Evolutionary conservation across 2,329 filamentous ascomycete species (phyloP), one percentile per base, ranked within the genome.

Genomic region (Aspergillus sojae): DNA sequence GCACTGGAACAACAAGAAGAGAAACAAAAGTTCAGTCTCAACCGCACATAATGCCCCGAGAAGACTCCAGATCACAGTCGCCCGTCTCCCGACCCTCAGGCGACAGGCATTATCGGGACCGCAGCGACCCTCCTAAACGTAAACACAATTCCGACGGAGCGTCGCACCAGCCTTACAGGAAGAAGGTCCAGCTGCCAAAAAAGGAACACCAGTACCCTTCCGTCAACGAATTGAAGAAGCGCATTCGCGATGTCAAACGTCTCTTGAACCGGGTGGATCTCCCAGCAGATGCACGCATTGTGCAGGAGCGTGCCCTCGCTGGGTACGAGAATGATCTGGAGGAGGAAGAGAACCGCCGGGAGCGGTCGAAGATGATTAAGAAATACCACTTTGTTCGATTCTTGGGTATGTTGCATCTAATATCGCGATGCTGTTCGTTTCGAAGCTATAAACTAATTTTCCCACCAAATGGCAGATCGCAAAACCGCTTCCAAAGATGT

Each of bases 341-440:
- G 19, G 79, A 82, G 28, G 80, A 82, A 61, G 79, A 82, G 61
- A 73, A 75, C 28, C 82, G 83, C 59, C 80, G 85, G 68, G 77
- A 82, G 68, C 80, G 81, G 67, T 81, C 80, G 55, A 83, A 84
- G 64, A 83, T 88, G 78, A 88, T 89, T 63, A 80, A 81, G 63
- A 84, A 83, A 71, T 90, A 88, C 72, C 87, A 89, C 72, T 88
- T 88, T 77, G 83, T 89, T n/a, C 78, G 87, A n/a, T 90, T 89
- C 71, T 83, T 89, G 65, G 87, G 79, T 80, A 72, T 45, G 72
- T 66, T 5, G 32, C 9, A 14, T 19, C n/a, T 39, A 36, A 1
- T 26, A 14, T 39, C 14, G 9, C 2, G 2, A 19, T n/a, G 3
- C n/a, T 41, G 7, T 19, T 19, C 30, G 2, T 39, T 36, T 39